Evolutionary conservation across 108 stramenopile genomes (phyloP), one percentile per base, ranked within the genome.

Genomic region (Cyclotella choctawhatcheeana): DNA sequence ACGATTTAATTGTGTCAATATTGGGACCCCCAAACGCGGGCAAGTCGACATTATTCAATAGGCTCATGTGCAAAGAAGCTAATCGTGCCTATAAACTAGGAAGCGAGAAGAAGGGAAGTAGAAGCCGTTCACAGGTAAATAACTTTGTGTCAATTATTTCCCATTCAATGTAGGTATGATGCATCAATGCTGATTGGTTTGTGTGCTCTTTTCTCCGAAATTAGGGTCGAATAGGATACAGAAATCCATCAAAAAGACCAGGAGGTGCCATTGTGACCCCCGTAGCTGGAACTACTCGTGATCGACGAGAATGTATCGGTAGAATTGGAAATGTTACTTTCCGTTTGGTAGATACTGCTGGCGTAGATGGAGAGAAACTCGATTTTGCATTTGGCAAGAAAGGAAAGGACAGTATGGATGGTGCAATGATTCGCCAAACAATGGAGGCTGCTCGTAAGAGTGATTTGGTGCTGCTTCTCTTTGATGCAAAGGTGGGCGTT

Each of bases 21-120:
- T 58, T 96, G 10, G 95, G 95, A 4, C 95, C 95, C 67, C 95
- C 95, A 24, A 96, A 96, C 58, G 95, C 95, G n/a, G 95, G 74
- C 30, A 96, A 96, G 71, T 86, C 84, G 5, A 96, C 95, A 5
- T 72, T 96, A 10, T 96, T 92, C 85, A 96, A 96, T 79, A 71
- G 92, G 37, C 59, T 95, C 18, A 84, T 92, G 80, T 89, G 89
- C 74, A 92, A 91, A 70, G 86, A 83, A 70, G 29, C 75, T 5
- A 92, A 94, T 64, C 65, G 74, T 34, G 69, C 88, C 4, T 91
- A 92, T 61, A 32, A 65, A 48, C 60, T 93, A 20, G 84, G 83
- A 16, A 81, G 84, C 44, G 83, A 86, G 7, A 82, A 81, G 47
- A 73, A 82, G 37, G 54, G 37, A 54, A 13, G 33, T 8, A 53